A percentile compares a stretch with the other conserved stretches of the same genome.
Conservation (phyloP, 2,329 filamentous ascomycete genomes). For the Nectriaceae sp. region DNA sequence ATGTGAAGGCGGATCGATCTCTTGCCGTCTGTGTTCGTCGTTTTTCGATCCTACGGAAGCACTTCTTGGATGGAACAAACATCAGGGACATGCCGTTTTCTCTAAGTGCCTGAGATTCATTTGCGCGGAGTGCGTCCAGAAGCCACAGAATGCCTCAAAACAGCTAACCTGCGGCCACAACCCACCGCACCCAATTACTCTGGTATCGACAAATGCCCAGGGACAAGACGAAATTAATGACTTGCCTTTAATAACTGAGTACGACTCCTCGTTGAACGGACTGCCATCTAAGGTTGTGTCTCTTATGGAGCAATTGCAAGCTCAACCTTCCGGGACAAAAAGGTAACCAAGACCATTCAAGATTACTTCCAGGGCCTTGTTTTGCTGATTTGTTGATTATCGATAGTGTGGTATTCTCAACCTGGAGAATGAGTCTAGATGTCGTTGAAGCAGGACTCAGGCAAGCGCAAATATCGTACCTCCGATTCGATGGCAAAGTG, state of each 20-base stretch:
- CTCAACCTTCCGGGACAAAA: constrained; percentile 31
- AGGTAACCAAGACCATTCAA: no score
- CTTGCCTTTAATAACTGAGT: no score
- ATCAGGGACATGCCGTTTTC: constrained; percentile 22
- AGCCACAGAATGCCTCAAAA: not conserved
- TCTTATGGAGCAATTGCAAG: constrained; percentile 34
- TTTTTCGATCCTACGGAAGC: constrained; percentile 23
- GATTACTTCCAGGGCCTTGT: no score
- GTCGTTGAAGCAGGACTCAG: constrained; percentile 43
- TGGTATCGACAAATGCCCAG: constrained; percentile 27
- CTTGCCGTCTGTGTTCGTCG: constrained; percentile 33
- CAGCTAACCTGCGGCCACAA: constrained; percentile 26
- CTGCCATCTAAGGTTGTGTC: constrained; percentile 37
- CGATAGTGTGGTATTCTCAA: constrained; percentile 51
- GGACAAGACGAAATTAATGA: no score
- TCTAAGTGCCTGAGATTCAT: constrained; percentile 35
- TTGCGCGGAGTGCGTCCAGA: constrained; percentile 33
- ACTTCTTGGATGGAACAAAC: constrained; percentile 14
- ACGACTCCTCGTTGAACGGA: not conserved
- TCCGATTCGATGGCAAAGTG: constrained; percentile 51
- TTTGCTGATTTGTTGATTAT: not conserved
- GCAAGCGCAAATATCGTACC: constrained; percentile 32
- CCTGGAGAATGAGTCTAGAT: constrained; percentile 51
- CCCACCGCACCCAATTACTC: constrained; percentile 20
- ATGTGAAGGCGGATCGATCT: constrained; percentile 25